Evolutionary conservation across 805 yeast species (phyloP), one percentile per base, ranked within the genome.

Genomic region (Metschnikowia santaceciliae): DNA sequence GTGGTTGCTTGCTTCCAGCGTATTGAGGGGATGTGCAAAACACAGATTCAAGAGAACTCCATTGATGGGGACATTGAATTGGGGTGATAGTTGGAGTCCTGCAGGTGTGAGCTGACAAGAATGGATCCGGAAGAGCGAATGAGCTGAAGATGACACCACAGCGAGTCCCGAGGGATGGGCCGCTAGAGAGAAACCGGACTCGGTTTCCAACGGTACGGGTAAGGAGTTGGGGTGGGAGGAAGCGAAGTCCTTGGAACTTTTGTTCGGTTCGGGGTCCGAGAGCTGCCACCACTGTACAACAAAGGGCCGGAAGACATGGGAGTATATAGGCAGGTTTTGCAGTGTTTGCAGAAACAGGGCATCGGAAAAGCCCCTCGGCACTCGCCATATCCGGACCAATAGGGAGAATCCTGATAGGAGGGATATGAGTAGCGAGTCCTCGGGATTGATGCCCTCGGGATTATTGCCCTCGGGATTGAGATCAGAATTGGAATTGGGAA

Each of bases 231-330:
- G 4, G 30, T 26, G 11, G 30, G 30, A 26, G 11, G 30, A 26
- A 8, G 4, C 4, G 30, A 11, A 4, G 11, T 1, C 11, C 30
- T 26, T 10, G 30, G 13, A 26, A 26, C 4, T 26, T 4, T 26
- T 1, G 30, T 4, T 8, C 11, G 11, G 10, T 2, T 1, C 4
- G 30, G 26, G 48, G 54, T 38, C 60, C 60, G 33, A 61, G 54
- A 50, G 54, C 19, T 65, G 70, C 82, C 81, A 78, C 81, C 80
- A 77, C 54, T 78, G 81, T 0, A 77, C 78, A 8, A 74, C 72
- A 53, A 70, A 74, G 1, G 81, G 81, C 37, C 66, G 67, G 53
- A 59, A 66, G 4, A 70, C 59, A 32, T 61, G 61, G 17, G 56
- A 59, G 1, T 60, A 54, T 32, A 43, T 45, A 2, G 53, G 53